These are phyloP conservation scores for Coemansia sp. DNA, from an alignment of 192 early-diverging fungal genomes.

Conservation along the genomic window DNA sequence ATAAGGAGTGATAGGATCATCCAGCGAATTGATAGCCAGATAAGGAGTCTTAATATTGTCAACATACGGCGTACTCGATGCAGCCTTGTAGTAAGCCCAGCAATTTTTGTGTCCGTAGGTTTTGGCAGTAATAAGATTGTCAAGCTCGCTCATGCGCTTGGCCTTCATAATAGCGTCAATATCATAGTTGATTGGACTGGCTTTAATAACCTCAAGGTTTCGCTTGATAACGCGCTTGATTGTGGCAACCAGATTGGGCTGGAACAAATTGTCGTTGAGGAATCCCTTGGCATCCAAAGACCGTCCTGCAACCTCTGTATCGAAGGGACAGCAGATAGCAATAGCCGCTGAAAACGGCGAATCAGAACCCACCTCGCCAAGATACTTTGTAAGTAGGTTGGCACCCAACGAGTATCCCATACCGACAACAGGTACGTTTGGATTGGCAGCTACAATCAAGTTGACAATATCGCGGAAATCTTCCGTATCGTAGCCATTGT, in stretches of 20 bases:
- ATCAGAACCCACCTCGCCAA: constrained; percentile 73
- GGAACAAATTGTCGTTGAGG: constrained; percentile 60
- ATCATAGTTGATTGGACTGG: constrained; percentile 43
- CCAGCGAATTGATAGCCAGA: constrained; percentile 75
- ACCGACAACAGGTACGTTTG: constrained; percentile 63
- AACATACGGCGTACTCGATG: constrained; percentile 58
- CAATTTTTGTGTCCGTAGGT: constrained; percentile 77
- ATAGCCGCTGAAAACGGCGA: constrained; percentile 70
- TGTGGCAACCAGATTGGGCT: constrained; percentile 58
- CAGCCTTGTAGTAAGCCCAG: constrained; percentile 73
- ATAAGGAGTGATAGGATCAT: constrained; percentile 78
- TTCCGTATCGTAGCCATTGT: constrained; percentile 77
- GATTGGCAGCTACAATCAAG: constrained; percentile 41
- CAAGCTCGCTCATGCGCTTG: constrained; percentile 72
- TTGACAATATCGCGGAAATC: constrained; percentile 53
- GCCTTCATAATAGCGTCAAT: constrained; percentile 57
- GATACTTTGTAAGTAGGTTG: constrained; percentile 86
- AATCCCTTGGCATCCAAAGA: constrained; percentile 51
- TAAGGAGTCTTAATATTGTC: constrained; percentile 69
- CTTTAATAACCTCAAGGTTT: constrained; percentile 45
- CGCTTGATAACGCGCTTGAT: constrained; percentile 52
- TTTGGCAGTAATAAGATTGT: constrained; percentile 68
- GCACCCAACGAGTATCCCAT: constrained; percentile 89
- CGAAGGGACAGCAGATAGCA: constrained; percentile 84
- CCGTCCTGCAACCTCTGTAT: constrained; percentile 57